Conservation (phyloP, 768 basidiomycete species). For the Termitomyces sp. region DNA sequence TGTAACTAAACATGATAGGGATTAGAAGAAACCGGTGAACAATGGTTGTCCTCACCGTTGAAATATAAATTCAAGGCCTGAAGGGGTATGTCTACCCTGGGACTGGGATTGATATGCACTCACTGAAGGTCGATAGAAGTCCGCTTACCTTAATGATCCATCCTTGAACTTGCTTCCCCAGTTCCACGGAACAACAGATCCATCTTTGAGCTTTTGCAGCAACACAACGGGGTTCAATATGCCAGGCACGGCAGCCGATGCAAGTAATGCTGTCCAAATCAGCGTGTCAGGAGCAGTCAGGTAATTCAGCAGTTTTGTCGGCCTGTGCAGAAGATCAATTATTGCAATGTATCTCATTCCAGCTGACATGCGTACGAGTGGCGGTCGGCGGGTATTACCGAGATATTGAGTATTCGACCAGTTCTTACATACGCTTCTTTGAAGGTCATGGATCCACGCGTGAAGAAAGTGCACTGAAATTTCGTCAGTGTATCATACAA, state of each 20-base stretch:
- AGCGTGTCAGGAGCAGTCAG: conserved; percentile 92
- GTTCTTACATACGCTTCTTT: conserved; percentile 92
- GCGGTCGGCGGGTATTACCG: conserved; percentile 85
- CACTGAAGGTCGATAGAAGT: background rate
- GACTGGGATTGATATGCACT: background rate
- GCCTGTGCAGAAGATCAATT: conserved; percentile 39
- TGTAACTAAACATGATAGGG: conserved; percentile 52
- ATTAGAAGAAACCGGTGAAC: background rate
- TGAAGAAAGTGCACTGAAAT: conserved; percentile 79
- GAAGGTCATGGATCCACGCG: conserved; percentile 92
- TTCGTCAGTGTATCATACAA: background rate
- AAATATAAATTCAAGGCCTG: conserved; percentile 88
- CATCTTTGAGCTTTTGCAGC: conserved; percentile 86
- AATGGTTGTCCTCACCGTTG: conserved; percentile 48
- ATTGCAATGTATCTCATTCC: background rate
- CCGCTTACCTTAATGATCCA: conserved; percentile 72
- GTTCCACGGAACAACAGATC: conserved; percentile 84
- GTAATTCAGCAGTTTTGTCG: conserved; percentile 94
- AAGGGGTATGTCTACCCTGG: conserved; percentile 90
- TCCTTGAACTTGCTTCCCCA: conserved; percentile 95
- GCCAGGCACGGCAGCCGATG: conserved; percentile 93
- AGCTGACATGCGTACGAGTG: conserved; percentile 56
- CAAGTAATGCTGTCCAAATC: conserved; percentile 78
- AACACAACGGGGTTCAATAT: conserved; percentile 94
- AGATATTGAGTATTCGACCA: conserved; percentile 90